phyloP scores from a whole-genome alignment of 208 protist genomes.

The Leishmania tropica region DNA sequence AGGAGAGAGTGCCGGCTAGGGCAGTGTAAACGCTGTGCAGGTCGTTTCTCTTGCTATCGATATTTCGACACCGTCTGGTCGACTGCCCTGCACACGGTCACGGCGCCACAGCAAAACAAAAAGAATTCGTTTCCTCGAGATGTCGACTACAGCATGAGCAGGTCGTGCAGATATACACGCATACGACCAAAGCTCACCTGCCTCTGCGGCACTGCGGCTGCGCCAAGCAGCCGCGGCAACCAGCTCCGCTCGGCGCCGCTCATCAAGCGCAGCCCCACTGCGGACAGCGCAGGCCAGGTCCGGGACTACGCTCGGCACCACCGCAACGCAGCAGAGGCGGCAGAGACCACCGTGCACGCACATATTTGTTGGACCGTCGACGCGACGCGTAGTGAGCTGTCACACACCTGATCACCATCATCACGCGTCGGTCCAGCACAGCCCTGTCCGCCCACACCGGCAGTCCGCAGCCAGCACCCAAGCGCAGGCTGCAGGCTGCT shows the following conservation, averaged over 20 bases:
- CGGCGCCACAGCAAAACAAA: too few relatives aligned
- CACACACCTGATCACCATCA: background rate
- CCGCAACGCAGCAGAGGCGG: background rate
- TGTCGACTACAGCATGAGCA: background rate
- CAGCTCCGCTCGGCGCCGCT: background rate
- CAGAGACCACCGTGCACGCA: background rate
- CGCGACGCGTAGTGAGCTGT: background rate
- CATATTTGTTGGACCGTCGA: background rate
- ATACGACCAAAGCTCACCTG: background rate
- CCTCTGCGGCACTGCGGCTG: background rate
- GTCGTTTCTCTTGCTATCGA: too few relatives aligned
- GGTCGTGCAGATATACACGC: background rate
- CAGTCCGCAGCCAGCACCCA: background rate
- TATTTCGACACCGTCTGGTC: too few relatives aligned
- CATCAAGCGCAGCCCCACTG: background rate
- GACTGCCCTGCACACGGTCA: too few relatives aligned
- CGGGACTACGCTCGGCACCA: background rate
- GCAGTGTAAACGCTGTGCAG: too few relatives aligned
- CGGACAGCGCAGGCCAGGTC: background rate
- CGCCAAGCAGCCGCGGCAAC: background rate
- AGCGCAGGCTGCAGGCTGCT: background rate
- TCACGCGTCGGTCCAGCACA: background rate
- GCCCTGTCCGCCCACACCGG: background rate
- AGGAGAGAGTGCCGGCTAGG: too few relatives aligned
- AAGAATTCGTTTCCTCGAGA: too few relatives aligned